A percentile compares a stretch with the other conserved stretches of the same genome.
phyloP scores from a whole-genome alignment of 139 green algal genomes.

The Micractinium sp. region DNA sequence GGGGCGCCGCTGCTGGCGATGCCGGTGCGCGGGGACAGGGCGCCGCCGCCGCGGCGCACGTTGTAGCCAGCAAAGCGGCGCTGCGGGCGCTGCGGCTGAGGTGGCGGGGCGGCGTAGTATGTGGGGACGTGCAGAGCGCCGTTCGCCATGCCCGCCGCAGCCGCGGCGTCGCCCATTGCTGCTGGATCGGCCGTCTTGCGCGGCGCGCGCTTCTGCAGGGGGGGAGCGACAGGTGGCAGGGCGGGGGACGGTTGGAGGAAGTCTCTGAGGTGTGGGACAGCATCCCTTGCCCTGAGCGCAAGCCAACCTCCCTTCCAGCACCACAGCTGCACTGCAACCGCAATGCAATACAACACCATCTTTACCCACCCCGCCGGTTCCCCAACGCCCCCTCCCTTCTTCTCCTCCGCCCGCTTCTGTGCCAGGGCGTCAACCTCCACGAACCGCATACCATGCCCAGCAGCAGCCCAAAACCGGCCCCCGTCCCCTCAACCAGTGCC shows the following conservation, averaged over 20 bases:
- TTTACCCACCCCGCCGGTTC: no score
- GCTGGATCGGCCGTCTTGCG: background rate
- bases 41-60: constrained; percentile 22
- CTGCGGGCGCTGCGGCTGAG: constrained; percentile 5
- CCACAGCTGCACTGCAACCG: no score
- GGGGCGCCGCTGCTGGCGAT: background rate
- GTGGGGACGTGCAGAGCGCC: background rate
- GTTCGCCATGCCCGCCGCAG: background rate
- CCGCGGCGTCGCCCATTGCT: background rate
- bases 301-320: no score
- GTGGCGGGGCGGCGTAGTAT: background rate
- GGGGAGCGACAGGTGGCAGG: background rate
- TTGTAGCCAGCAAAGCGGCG: background rate
- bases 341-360: no score
- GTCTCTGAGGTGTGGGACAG: background rate
- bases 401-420: no score
- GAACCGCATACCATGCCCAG: no score
- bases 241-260: no score
- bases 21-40: background rate
- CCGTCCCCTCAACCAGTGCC: no score
- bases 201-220: background rate
- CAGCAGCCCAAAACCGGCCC: no score
- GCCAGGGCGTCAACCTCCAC: no score
- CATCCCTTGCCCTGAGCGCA: no score
- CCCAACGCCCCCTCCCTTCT: no score